Percentiles rank a stretch among this genome's conserved stretches.
phyloP scores from a whole-genome alignment of 1,284 basidiomycete genomes.

The Inonotus hispidus region DNA sequence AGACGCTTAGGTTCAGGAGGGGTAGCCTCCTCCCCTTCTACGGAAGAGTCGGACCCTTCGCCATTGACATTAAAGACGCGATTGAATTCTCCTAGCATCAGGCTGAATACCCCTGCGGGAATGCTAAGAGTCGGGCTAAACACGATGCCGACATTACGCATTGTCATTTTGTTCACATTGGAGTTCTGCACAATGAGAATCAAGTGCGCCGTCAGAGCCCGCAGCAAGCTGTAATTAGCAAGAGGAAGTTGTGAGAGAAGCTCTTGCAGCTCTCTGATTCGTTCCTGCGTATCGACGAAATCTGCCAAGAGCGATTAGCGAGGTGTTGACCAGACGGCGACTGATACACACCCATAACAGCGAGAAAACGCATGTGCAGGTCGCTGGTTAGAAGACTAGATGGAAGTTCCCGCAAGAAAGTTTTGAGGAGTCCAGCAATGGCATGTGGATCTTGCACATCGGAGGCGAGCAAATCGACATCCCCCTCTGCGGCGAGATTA shows the following conservation, averaged over 20 bases:
- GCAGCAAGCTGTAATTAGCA: constrained; percentile 90
- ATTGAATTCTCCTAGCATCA: constrained; percentile 90
- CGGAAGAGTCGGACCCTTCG: constrained; percentile 35
- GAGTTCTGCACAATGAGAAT: constrained; percentile 94
- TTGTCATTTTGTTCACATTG: constrained; percentile 94
- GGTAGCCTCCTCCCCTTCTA: constrained; percentile 32
- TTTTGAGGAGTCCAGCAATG: constrained; percentile 88
- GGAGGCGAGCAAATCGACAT: constrained; percentile 82
- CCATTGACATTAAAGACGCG: constrained; percentile 76
- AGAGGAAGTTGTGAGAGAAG: constrained; percentile 86
- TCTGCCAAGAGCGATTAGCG: constrained; percentile 42
- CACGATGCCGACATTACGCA: constrained; percentile 98
- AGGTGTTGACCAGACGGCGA: constrained; percentile 12
- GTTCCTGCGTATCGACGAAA: constrained; percentile 81
- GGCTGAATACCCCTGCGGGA: constrained; percentile 89
- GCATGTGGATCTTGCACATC: constrained; percentile 96
- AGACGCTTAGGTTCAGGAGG: constrained; percentile 30
- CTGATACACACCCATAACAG: constrained; percentile 75
- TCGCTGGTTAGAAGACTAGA: constrained; percentile 89
- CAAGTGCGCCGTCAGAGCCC: constrained; percentile 92
- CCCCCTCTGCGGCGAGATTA: constrained; percentile 62
- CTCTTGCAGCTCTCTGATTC: constrained; percentile 80
- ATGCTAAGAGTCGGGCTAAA: constrained; percentile 95
- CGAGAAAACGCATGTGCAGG: constrained; percentile 81
- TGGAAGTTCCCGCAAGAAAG: constrained; percentile 86